Base-by-base conservation (phyloP, 768 basidiomycete species). In the Boletus vermiculosoides region DNA sequence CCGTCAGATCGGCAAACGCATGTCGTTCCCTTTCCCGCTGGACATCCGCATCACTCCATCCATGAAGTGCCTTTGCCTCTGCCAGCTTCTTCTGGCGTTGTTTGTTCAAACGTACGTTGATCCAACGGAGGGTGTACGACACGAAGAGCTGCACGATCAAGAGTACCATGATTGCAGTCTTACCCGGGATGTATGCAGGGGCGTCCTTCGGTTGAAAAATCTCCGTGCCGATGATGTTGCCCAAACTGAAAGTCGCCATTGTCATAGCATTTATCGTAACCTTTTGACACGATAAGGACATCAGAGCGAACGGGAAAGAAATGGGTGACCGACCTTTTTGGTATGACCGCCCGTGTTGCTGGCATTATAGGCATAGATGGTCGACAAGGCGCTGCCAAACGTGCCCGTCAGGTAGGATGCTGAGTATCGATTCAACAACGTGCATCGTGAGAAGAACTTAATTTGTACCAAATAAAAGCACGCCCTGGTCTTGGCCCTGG, bases 291-390 rank as follows among this genome's bases (percentile, higher is more conserved):
- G 46, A 30, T 20, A 5, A 40, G 53, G 31, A 52, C 44, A 28
- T 30, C 42, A n/a, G 37, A 50, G 37, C 45, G 41, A 36, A 28
- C 40, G 40, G 8, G 18, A 36, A 52, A 52, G 5, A 28, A n/a
- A 10, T 15, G 2, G 11, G 15, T 22, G 37, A 39, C 34, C 7
- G 44, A 73, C 76, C 74, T 87, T 88, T 75, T 88, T 87, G 7
- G 85, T 87, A 50, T 85, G 82, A 0, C 84, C 84, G 34, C 79
- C 79, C 0, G 81, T 86, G 66, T 87, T 86, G 52, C 80, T 80
- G 8, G 84, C 82, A 51, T 86, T 85, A 61, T 83, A 86, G 0
- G 85, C 83, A 55, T 86, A 86, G 12, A 86, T 75, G 0, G 80
- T 77, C 0, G 84, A 80, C 11, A 87, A 67, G 0, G 83, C 80